A percentile compares a stretch with the other conserved stretches of the same genome.
These are phyloP conservation scores for Candida gigantensis DNA, from an alignment of 1,139 yeast genomes.

Conservation along the genomic window DNA sequence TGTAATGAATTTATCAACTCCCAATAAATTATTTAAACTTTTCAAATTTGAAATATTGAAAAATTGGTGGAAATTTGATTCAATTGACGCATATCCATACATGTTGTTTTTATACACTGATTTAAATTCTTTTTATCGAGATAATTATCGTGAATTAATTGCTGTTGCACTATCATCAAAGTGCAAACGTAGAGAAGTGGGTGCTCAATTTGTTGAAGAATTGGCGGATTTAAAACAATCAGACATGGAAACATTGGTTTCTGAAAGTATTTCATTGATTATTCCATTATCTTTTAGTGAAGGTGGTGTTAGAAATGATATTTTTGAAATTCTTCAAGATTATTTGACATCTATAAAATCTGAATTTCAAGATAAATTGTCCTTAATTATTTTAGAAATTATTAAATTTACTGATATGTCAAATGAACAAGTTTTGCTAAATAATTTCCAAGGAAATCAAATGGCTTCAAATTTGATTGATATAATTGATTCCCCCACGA, in stretches of 20 bases:
- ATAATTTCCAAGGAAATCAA: slow-evolving; percentile 13
- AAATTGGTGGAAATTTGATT: slow-evolving; percentile 41
- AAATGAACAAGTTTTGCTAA: slow-evolving; percentile 21
- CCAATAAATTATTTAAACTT: slow-evolving; percentile 27
- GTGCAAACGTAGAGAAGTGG: slow-evolving; percentile 7
- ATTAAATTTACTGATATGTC: slow-evolving; percentile 45
- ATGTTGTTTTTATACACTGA: slow-evolving; percentile 33
- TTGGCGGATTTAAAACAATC: slow-evolving; percentile 19
- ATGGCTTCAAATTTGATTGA: slow-evolving; percentile 14
- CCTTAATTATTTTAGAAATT: slow-evolving; percentile 24
- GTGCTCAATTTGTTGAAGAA: slow-evolving; percentile 17
- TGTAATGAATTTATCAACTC: slow-evolving; percentile 14
- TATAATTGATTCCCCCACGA: slow-evolving; percentile 9
- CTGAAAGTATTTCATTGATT: slow-evolving; percentile 34
- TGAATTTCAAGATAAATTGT: slow-evolving; percentile 20
- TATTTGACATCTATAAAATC: slow-evolving; percentile 18
- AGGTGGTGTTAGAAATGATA: slow-evolving; percentile 41
- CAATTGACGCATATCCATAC: slow-evolving; percentile 40
- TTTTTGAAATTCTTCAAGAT: slow-evolving; percentile 25
- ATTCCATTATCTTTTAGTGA: slow-evolving; percentile 49
- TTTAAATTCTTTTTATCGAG: slow-evolving; percentile 26
- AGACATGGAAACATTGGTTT: slow-evolving; percentile 22
- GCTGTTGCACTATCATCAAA: slow-evolving; percentile 33
- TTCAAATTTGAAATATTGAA: slow-evolving; percentile 35
- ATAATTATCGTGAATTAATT: slow-evolving; percentile 34